Conservation (phyloP, 1,284 basidiomycete species). For the Ganoderma lingzhi region DNA sequence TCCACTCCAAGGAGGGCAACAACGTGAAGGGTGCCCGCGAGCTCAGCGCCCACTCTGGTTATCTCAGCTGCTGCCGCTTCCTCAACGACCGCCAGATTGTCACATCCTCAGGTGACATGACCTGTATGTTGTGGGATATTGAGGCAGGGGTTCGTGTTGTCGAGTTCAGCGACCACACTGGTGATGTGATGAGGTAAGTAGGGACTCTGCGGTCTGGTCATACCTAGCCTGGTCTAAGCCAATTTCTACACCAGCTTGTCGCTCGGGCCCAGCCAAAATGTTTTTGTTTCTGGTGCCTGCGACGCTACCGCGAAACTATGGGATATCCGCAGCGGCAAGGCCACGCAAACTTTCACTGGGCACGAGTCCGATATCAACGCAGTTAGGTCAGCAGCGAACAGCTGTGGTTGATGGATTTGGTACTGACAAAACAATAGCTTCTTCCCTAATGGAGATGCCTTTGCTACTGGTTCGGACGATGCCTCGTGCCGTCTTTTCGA, state of each 20-base stretch:
- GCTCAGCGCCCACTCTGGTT: conserved; percentile 96
- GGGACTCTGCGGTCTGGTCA: conserved; percentile 25
- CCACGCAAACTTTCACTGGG: conserved; percentile 98
- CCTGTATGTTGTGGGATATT: conserved; percentile 99
- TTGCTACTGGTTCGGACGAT: conserved; percentile 98
- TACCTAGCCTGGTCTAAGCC: conserved; percentile 9
- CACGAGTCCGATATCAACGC: conserved; percentile 99
- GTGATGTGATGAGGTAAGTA: conserved; percentile 96
- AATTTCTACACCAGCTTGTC: conserved; percentile 72
- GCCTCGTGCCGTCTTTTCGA: conserved; percentile 98
- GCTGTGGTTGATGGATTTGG: not conserved
- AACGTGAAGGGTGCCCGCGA: conserved; percentile 87
- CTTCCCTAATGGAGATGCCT: conserved; percentile 99
- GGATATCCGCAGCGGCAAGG: conserved; percentile 97
- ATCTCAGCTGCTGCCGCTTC: conserved; percentile 97
- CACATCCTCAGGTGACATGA: conserved; percentile 98
- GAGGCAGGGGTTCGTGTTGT: conserved; percentile 95
- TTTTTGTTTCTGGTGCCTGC: conserved; percentile 98
- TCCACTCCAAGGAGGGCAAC: conserved; percentile 78
- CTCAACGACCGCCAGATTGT: conserved; percentile 98
- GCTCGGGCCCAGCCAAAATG: conserved; percentile 92
- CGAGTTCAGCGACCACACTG: conserved; percentile 99
- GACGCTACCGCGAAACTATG: conserved; percentile 98
- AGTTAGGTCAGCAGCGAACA: conserved; percentile 79
- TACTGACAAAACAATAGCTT: conserved; percentile 64